Evolutionary conservation across 768 basidiomycete species (phyloP).

Genomic region (Boletus rufocinnamomeus): DNA sequence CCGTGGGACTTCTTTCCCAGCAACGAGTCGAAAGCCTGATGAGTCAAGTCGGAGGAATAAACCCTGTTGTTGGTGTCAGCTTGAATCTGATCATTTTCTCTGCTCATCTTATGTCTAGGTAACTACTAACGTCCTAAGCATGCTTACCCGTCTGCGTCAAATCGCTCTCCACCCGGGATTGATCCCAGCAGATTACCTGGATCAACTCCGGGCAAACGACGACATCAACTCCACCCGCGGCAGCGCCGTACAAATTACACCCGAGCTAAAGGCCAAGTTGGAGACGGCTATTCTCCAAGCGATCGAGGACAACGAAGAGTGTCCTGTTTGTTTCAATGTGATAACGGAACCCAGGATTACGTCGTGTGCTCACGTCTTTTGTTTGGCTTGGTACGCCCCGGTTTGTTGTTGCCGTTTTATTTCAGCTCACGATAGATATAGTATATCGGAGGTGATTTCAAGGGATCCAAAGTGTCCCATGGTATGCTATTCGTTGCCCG

Average conservation of each 20-base stretch:
- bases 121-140: constrained; percentile 69
- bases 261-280: constrained; percentile 55
- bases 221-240: constrained; percentile 26
- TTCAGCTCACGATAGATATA: constrained; percentile 27
- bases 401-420: neutral
- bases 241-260: constrained; percentile 44
- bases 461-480: constrained; percentile 82
- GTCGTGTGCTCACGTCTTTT: constrained; percentile 71
- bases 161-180: constrained; percentile 78
- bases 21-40: constrained; percentile 62
- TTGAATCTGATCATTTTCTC: neutral
- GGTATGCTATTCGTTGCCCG: constrained; percentile 42
- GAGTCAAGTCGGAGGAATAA: constrained; percentile 38
- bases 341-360: constrained; percentile 72
- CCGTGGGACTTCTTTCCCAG: constrained; percentile 63
- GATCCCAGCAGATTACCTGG: constrained; percentile 68
- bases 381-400: constrained; percentile 58
- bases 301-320: constrained; percentile 82
- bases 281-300: constrained; percentile 61
- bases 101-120: constrained; percentile 42
- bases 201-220: constrained; percentile 48
- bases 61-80: constrained; percentile 40
- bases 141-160: constrained; percentile 87
- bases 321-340: constrained; percentile 70
- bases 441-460: constrained; percentile 68